These are phyloP conservation scores for Amanita rubescens DNA, from an alignment of 768 basidiomycete genomes.

Conservation along the genomic window DNA sequence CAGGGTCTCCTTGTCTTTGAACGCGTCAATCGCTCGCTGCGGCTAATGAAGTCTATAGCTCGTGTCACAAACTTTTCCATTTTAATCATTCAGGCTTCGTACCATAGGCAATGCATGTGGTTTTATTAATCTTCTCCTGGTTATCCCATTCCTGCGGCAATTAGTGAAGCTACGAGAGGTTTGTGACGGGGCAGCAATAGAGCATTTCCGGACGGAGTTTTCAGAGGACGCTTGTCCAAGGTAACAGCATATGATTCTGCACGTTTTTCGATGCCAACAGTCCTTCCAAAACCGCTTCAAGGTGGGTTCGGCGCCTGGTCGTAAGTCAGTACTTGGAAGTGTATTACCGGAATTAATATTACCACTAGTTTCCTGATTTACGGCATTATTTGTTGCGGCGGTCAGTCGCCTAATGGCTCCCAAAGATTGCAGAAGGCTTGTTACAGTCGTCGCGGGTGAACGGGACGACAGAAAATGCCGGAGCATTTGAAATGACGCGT, in stretches of 20 bases:
- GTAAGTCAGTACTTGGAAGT: neutral
- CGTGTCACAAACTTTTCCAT: conserved; percentile 8
- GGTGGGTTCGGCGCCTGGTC: conserved; percentile 75
- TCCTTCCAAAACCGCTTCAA: conserved; percentile 92
- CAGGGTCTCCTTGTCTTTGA: conserved; percentile 51
- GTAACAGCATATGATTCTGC: conserved; percentile 51
- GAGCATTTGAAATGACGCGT: neutral
- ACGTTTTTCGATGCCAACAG: conserved; percentile 65
- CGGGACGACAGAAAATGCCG: conserved; percentile 7
- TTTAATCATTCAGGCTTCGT: conserved; percentile 12
- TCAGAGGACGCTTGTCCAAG: conserved; percentile 77
- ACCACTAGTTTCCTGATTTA: conserved; percentile 62
- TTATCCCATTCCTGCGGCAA: conserved; percentile 98
- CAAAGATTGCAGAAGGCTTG: neutral
- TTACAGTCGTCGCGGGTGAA: conserved; percentile 8
- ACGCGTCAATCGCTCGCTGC: conserved; percentile 84
- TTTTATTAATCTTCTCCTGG: conserved; percentile 77
- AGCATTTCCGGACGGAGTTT: conserved; percentile 79
- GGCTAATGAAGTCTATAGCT: conserved; percentile 74
- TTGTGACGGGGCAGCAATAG: conserved; percentile 67
- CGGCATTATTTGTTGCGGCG: conserved; percentile 32
- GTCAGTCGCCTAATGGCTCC: neutral
- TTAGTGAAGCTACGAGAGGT: conserved; percentile 67
- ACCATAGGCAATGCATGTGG: conserved; percentile 92
- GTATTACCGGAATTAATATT: conserved; percentile 3